Evolutionary conservation across 495 filamentous ascomycete species (phyloP), one percentile per base, ranked within the genome.

Genomic region (Penicillium fimorum): DNA sequence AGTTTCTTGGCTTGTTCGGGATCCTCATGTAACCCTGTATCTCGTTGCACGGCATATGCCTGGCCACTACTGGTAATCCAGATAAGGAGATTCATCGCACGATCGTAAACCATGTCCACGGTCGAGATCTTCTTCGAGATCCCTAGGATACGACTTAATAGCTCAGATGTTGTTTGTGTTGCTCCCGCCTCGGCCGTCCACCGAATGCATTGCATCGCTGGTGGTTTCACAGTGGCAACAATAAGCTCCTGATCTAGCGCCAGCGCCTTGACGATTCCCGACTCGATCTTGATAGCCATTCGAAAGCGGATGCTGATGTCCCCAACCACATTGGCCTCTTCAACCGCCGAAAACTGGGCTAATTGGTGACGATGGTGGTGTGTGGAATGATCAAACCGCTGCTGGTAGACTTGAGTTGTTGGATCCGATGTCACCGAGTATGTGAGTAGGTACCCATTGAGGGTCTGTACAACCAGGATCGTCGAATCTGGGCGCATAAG

Each of bases 221-320:
- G 87, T 2, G 95, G 95, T 67, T 93, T 96, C 59, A 88, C 80
- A 4, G 95, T 99, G 9, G 94, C 91, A 40, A 99, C 92, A 37
- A 99, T 80, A 30, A 99, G 79, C 70, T 97, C 95, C 32, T 94
- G 88, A 60, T 97, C 95, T 37, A 97, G 79, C 3, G 95, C 93
- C 46, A 97, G 70, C n/a, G 87, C 91, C 60, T 80, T 83, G 30
- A 84, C 84, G 58, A 99, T 96, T 2, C 95, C 95, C 9, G 95
- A 95, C 70, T 99, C 94, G 20, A 99, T 90, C 72, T 95, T 95
- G 55, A 99, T 97, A 22, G 95, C 92, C 91, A 97, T 97, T 49
- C 94, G 82, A 74, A 99, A 97, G 18, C 90, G 85, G 43, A 97
- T 78, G 57, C 84, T 97, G 45, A 94, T 84, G 69, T 97, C 93